These are phyloP conservation scores for Aegilops sharonensis DNA, from an alignment of 176 grass and related monocot species.

Conservation along the genomic window DNA sequence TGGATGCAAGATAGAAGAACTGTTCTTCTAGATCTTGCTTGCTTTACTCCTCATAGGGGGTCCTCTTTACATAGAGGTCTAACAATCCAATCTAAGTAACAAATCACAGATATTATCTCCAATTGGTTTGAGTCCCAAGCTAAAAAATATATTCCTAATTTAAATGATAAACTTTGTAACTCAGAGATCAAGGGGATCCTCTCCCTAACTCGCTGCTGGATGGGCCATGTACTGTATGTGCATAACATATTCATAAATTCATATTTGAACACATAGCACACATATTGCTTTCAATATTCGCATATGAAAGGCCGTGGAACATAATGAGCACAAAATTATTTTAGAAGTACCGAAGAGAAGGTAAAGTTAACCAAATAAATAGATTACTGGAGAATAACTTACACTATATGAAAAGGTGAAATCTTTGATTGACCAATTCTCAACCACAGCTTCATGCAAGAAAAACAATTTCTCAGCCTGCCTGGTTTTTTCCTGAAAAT, in stretches of 20 bases:
- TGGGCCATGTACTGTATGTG: not conserved
- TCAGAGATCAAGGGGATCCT: not conserved
- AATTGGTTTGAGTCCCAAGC: not conserved
- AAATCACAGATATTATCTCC: not conserved
- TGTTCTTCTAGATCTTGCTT: too few species aligned
- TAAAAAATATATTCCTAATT: not conserved
- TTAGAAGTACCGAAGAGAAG: conserved; percentile 26
- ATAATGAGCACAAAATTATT: not conserved
- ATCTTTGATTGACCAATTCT: conserved; percentile 82
- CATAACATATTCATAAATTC: not conserved
- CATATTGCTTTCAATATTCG: conserved; percentile 1
- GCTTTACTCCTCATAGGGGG: too few species aligned
- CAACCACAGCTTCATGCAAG: conserved; percentile 76
- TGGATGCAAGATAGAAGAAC: not conserved
- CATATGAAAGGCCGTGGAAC: not conserved
- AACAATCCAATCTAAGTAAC: too few species aligned
- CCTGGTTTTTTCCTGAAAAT: conserved; percentile 69
- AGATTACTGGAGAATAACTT: conserved; percentile 37
- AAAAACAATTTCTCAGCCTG: conserved; percentile 64
- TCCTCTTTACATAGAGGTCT: too few species aligned
- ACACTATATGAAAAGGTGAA: conserved; percentile 85
- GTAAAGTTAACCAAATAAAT: conserved; percentile 17
- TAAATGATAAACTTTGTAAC: not conserved
- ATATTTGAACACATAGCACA: not conserved
- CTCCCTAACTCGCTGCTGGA: not conserved